Evolutionary conservation across 176 grass and related monocot species (phyloP), one percentile per base, ranked within the genome.

Genomic region (Neostapfia colusana): DNA sequence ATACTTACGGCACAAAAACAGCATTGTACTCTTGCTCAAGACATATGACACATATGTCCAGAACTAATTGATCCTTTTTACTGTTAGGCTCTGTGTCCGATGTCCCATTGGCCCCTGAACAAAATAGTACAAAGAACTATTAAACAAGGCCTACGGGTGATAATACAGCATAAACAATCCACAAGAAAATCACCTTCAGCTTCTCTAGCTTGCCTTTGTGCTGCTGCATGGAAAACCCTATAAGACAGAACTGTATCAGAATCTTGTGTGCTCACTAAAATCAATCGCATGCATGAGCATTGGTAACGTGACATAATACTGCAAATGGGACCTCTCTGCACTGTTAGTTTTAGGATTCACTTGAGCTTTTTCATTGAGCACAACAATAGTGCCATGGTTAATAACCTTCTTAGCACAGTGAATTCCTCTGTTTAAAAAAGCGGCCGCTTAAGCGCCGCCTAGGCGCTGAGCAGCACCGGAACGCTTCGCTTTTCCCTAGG

Each of bases 1-100:
- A 81, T 81, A 84, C 91, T 99, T 92, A 99, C 95, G 95, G 91
- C 70, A 99, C 89, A 90, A 99, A 95, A 99, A 92, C 92, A 83
- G 89, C 87, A 85, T 99, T 99, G 34, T 95, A 99, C 72, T 99
- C 95, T 65, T 99, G 91, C 82, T 99, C 95, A 78, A 99, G 95
- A 85, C 95, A 99, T 85, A 99, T 99, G 41, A 95, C 92, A 78
- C 95, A 99, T 82, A 99, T 99, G 70, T 95, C 95, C 37, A 92
- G 79, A 38, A 81, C 70, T 70, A 92, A 78, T 26, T 85, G 80
- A 74, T 99, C 91, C 39, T 86, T 95, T 67, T 88, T 97, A 43
- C 28, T 70, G 42, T 91, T 86, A 76, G 81, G 38, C 57, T 73
- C 67, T 58, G 84, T 72, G 37, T 92, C 91, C 42, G 75, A 60